A percentile compares a stretch with the other conserved stretches of the same genome.
Evolutionary conservation across 2,329 filamentous ascomycete species (phyloP).

Genomic region (Penicillium sp.): DNA sequence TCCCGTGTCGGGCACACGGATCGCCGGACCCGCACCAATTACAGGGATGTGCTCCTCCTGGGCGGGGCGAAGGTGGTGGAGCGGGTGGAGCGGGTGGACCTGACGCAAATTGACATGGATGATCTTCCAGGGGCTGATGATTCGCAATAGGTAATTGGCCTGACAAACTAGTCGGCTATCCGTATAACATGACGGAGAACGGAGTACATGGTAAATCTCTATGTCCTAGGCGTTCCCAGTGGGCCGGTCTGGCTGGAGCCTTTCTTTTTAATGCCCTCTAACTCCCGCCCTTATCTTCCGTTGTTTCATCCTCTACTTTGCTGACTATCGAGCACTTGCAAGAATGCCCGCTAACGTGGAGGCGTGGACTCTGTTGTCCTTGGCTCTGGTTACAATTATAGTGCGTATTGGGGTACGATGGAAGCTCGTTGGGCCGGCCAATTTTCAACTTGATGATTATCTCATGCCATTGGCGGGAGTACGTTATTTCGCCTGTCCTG

Average conservation of each 20-base stretch:
- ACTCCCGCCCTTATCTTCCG: background rate
- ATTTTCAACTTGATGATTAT: conserved; percentile 20
- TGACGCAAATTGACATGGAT: background rate
- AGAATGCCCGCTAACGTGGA: conserved; percentile 28
- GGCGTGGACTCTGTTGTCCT: conserved; percentile 47
- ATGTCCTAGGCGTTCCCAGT: background rate
- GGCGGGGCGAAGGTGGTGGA: no score
- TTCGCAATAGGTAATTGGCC: background rate
- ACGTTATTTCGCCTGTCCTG: background rate
- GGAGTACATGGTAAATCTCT: background rate
- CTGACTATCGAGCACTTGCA: background rate
- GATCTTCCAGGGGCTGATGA: background rate
- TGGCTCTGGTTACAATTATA: conserved; percentile 12
- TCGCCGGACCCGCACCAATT: background rate
- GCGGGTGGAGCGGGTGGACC: background rate
- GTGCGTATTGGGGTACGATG: conserved; percentile 15
- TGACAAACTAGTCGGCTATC: background rate
- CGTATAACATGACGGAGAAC: background rate
- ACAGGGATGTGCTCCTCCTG: background rate
- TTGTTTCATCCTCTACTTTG: background rate
- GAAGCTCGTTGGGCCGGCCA: conserved; percentile 14
- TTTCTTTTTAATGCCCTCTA: background rate
- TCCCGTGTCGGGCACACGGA: background rate
- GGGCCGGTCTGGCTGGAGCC: background rate
- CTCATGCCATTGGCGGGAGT: conserved; percentile 20